phyloP scores from a whole-genome alignment of 768 basidiomycete genomes.

The Pleurotus djamor region DNA sequence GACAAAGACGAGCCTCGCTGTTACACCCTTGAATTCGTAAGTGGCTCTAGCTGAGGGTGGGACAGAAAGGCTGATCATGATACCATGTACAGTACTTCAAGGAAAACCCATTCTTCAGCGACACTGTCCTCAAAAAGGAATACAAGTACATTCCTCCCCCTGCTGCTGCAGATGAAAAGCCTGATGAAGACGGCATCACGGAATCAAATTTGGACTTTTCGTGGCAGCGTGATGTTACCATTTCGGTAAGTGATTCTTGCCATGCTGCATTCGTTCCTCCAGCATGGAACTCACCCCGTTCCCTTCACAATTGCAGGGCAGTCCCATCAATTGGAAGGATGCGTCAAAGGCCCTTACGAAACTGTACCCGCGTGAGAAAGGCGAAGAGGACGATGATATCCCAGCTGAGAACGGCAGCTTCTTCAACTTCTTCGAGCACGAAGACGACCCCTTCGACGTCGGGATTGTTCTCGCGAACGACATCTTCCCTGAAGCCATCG shows the following conservation, averaged over 20 bases:
- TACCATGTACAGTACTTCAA: constrained; percentile 63
- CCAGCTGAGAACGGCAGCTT: constrained; percentile 75
- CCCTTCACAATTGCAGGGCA: constrained; percentile 36
- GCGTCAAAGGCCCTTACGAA: constrained; percentile 75
- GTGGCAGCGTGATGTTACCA: constrained; percentile 72
- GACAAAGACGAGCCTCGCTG: constrained; percentile 74
- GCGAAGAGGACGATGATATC: constrained; percentile 60
- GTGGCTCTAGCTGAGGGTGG: constrained; percentile 28
- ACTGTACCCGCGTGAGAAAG: constrained; percentile 64
- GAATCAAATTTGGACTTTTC: constrained; percentile 77
- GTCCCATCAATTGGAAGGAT: constrained; percentile 81
- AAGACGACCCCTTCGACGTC: constrained; percentile 68
- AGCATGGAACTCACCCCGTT: background rate
- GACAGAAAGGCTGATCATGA: background rate
- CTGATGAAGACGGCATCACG: constrained; percentile 75
- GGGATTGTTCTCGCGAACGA: constrained; percentile 73
- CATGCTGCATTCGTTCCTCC: background rate
- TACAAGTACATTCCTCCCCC: constrained; percentile 67
- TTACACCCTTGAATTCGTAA: constrained; percentile 86
- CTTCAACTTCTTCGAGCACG: constrained; percentile 83
- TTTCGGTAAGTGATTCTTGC: constrained; percentile 47
- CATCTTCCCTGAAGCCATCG: constrained; percentile 77
- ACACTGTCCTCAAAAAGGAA: constrained; percentile 77
- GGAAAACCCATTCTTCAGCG: constrained; percentile 81
- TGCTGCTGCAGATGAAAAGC: constrained; percentile 48